Conservation (phyloP, 2,329 filamentous ascomycete species). For the Cytospora leucostoma region DNA sequence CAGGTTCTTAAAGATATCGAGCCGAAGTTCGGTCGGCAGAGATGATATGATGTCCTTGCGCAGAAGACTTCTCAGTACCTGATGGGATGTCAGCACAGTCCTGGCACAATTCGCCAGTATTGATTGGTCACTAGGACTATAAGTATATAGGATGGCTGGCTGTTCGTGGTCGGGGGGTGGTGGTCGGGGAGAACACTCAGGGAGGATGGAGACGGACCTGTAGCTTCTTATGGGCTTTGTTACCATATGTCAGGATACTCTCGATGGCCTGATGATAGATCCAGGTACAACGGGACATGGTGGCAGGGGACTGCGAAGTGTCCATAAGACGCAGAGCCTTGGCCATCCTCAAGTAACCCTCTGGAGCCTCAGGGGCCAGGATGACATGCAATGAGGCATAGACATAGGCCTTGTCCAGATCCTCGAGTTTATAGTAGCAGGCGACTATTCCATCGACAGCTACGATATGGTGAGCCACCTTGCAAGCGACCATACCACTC, state of each 20-base stretch:
- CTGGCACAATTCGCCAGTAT: not conserved
- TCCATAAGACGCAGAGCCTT: slow-evolving; percentile 16
- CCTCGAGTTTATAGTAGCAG: slow-evolving; percentile 7
- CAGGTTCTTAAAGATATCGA: slow-evolving; percentile 8
- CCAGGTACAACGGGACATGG: slow-evolving; percentile 15
- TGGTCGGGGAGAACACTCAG: not conserved
- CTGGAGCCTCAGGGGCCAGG: slow-evolving; percentile 21
- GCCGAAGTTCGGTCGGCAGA: slow-evolving; percentile 13
- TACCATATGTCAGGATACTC: slow-evolving; percentile 15
- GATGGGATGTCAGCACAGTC: not conserved
- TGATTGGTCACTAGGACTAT: not conserved
- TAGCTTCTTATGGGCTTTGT: slow-evolving; percentile 8
- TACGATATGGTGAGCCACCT: not conserved
- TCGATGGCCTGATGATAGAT: slow-evolving; percentile 18
- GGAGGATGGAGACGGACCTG: slow-evolving; percentile 8
- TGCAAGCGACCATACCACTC: slow-evolving; percentile 16
- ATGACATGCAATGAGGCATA: slow-evolving; percentile 21
- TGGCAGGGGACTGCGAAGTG: not conserved
- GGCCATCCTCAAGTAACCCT: slow-evolving; percentile 26
- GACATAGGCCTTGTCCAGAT: slow-evolving; percentile 7
- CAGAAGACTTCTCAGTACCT: slow-evolving; percentile 10
- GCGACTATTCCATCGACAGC: slow-evolving; percentile 13
- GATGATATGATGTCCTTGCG: slow-evolving; percentile 16
- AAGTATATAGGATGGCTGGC: not conserved
- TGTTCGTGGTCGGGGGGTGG: not conserved